These are phyloP conservation scores for Ogataea henricii DNA, from an alignment of 805 yeast species.

Conservation along the genomic window DNA sequence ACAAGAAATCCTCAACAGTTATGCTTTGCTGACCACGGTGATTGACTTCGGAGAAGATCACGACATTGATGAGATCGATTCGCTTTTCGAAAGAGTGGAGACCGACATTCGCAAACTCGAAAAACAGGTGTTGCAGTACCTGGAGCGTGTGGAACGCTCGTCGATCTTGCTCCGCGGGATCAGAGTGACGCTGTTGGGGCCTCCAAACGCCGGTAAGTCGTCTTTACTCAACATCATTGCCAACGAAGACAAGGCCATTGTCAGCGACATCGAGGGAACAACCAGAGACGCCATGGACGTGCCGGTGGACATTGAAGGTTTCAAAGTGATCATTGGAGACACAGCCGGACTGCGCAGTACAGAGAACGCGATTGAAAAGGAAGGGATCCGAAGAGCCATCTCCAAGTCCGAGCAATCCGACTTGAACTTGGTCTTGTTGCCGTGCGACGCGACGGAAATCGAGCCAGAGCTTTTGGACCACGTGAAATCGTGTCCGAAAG, in stretches of 20 bases:
- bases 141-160: conserved; percentile 52
- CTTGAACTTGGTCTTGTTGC: conserved; percentile 64
- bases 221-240: conserved; percentile 78
- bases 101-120: conserved; percentile 43
- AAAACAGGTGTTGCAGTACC: conserved; percentile 45
- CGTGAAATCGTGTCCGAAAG: conserved; percentile 28
- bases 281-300: conserved; percentile 88
- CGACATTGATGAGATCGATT: conserved; percentile 66
- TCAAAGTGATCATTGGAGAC: conserved; percentile 80
- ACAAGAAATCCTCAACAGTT: conserved; percentile 55
- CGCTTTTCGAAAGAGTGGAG: conserved; percentile 53
- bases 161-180: conserved; percentile 74
- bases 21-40: conserved; percentile 80
- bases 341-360: conserved; percentile 84
- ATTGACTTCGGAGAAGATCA: conserved; percentile 96
- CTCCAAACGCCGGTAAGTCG: conserved; percentile 96
- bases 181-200: conserved; percentile 73
- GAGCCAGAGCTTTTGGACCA: conserved; percentile 43
- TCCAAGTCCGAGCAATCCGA: conserved; percentile 62
- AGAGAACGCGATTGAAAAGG: conserved; percentile 47
- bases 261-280: conserved; percentile 89
- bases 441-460: conserved; percentile 40
- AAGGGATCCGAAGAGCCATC: conserved; percentile 82
- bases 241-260: conserved; percentile 82
- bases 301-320: conserved; percentile 80